These are phyloP conservation scores for Coffea humblotiana DNA, from an alignment of 305 asterid species.

Conservation along the genomic window DNA sequence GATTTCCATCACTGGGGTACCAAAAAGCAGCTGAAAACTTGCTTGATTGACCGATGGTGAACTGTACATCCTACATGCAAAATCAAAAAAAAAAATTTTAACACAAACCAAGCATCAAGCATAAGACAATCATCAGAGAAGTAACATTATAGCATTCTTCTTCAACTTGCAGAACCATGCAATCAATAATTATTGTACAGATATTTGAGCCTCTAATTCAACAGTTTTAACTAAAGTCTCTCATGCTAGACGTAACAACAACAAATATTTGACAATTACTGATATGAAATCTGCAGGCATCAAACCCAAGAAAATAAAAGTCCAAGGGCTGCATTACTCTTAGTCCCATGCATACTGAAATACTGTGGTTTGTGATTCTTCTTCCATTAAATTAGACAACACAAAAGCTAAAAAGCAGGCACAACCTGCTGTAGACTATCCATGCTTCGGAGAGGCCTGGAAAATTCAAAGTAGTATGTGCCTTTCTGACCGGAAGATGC, in stretches of 20 bases:
- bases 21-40: slow-evolving; percentile 73
- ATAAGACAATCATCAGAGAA: not conserved
- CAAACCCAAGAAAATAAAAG: not conserved
- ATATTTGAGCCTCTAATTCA: not conserved
- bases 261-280: not conserved
- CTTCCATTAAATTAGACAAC: not conserved
- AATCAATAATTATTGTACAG: not conserved
- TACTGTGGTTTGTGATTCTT: too few species aligned
- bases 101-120: not conserved
- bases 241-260: too few species aligned
- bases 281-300: not conserved
- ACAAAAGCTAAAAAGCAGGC: not conserved
- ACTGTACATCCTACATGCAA: slow-evolving; percentile 65
- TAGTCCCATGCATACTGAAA: not conserved
- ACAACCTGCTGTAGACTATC: slow-evolving; percentile 76
- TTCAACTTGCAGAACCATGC: not conserved
- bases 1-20: slow-evolving; percentile 65
- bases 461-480: slow-evolving; percentile 68
- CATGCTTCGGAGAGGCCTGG: slow-evolving; percentile 73
- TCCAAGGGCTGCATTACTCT: not conserved
- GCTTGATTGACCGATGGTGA: slow-evolving; percentile 62
- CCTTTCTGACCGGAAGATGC: slow-evolving; percentile 65
- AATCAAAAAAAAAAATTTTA: not conserved
- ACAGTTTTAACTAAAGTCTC: not conserved
- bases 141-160: not conserved